These are phyloP conservation scores for Exserohilum rostratum DNA, from an alignment of 2,329 filamentous ascomycete genomes.

Conservation along the genomic window DNA sequence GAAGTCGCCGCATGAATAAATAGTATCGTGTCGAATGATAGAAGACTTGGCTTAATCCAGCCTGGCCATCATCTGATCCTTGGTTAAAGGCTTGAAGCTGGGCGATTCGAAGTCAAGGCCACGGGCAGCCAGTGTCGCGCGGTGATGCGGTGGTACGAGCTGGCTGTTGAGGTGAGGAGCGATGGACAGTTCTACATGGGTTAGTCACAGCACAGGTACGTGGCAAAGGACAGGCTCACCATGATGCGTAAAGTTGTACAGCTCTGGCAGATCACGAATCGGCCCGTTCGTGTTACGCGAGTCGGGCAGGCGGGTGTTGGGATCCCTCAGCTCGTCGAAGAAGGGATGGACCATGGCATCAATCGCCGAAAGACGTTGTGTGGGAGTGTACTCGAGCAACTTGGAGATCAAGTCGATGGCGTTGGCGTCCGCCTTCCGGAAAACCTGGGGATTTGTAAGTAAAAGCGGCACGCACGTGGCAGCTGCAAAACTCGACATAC, in stretches of 20 bases:
- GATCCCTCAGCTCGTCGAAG: slow-evolving; percentile 95
- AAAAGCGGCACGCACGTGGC: not conserved
- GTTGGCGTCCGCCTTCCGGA: slow-evolving; percentile 91
- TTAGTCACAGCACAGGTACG: slow-evolving; percentile 17
- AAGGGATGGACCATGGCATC: slow-evolving; percentile 98
- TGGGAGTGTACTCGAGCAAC: slow-evolving; percentile 95
- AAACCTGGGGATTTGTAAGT: slow-evolving; percentile 64
- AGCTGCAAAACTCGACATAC: slow-evolving; percentile 46
- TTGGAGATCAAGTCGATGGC: slow-evolving; percentile 95
- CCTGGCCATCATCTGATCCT: slow-evolving; percentile 96
- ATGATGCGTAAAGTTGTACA: slow-evolving; percentile 94
- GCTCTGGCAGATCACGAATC: slow-evolving; percentile 78
- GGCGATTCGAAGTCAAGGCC: slow-evolving; percentile 83
- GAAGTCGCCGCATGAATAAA: slow-evolving; percentile 46
- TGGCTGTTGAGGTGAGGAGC: slow-evolving; percentile 83
- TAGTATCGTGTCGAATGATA: slow-evolving; percentile 51
- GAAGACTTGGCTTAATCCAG: slow-evolving; percentile 69
- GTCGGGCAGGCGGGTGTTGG: slow-evolving; percentile 88
- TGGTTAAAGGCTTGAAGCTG: slow-evolving; percentile 86
- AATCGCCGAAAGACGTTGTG: slow-evolving; percentile 88
- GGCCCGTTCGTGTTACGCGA: slow-evolving; percentile 86
- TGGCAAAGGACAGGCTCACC: slow-evolving; percentile 63
- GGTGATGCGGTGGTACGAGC: slow-evolving; percentile 84
- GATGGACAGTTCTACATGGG: slow-evolving; percentile 85
- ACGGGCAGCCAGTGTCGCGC: slow-evolving; percentile 72